phyloP scores from a whole-genome alignment of 495 filamentous ascomycete species.

The Podospora australis region DNA sequence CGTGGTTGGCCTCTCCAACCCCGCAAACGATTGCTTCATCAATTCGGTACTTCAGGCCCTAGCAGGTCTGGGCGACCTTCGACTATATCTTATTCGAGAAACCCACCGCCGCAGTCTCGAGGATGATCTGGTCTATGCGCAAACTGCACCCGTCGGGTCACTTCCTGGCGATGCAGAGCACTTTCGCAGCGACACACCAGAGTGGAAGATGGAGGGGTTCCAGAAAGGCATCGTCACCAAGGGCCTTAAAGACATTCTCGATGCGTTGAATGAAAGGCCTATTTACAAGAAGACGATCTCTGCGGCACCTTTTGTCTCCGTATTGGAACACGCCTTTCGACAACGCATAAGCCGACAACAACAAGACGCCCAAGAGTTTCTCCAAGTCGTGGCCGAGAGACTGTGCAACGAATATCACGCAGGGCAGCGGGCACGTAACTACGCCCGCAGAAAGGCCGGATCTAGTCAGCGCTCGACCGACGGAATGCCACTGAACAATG shows the following conservation, averaged over 20 bases:
- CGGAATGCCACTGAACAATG: neutral
- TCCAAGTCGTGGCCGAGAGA: conserved; percentile 88
- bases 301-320: conserved; percentile 67
- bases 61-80: conserved; percentile 88
- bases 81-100: conserved; percentile 84
- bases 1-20: conserved; percentile 82
- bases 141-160: conserved; percentile 41
- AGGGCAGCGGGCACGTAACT: conserved; percentile 59
- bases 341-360: conserved; percentile 88
- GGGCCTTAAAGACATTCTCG: conserved; percentile 85
- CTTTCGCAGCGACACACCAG: conserved; percentile 43
- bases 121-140: conserved; percentile 62
- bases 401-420: conserved; percentile 91
- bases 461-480: neutral
- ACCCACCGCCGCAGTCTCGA: conserved; percentile 74
- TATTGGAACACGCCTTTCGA: conserved; percentile 77
- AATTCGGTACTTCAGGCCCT: conserved; percentile 94
- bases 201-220: conserved; percentile 63
- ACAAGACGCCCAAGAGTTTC: conserved; percentile 97
- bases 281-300: conserved; percentile 93
- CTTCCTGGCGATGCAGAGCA: conserved; percentile 19
- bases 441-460: conserved; percentile 24
- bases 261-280: conserved; percentile 88
- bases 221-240: conserved; percentile 77
- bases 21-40: conserved; percentile 98